phyloP scores from a whole-genome alignment of 1,284 basidiomycete species.

The Trametes polyzona region DNA sequence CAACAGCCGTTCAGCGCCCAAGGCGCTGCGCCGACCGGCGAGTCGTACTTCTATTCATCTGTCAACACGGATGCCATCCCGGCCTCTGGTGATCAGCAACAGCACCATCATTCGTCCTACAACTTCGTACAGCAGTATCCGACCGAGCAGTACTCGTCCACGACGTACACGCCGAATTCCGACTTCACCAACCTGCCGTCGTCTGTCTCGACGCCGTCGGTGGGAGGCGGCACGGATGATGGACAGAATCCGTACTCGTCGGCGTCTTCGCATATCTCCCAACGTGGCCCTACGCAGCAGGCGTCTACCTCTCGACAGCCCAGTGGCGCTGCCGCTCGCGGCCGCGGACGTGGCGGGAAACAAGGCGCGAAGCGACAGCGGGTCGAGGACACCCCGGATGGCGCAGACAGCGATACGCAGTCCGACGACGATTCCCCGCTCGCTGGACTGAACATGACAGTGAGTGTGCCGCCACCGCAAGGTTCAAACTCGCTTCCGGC shows the following conservation, averaged over 20 bases:
- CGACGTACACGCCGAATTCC: conserved; percentile 25
- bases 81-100: conserved; percentile 8
- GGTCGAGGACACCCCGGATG: conserved; percentile 14
- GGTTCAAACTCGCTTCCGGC: conserved; percentile 24
- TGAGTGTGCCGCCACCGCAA: conserved; percentile 27
- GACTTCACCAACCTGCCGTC: conserved; percentile 25
- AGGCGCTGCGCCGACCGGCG: conserved; percentile 7
- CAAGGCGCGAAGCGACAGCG: conserved; percentile 18
- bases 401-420: conserved; percentile 26
- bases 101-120: conserved; percentile 25
- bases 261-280: conserved; percentile 5
- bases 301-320: not conserved
- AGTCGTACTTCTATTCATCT: conserved; percentile 22
- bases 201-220: conserved; percentile 28
- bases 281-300: conserved; percentile 7
- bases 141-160: conserved; percentile 22
- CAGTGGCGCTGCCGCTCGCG: conserved; percentile 12
- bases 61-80: conserved; percentile 8
- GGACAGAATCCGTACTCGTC: conserved; percentile 14
- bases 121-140: conserved; percentile 26
- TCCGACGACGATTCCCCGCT: conserved; percentile 27
- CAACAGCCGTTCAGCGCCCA: conserved; percentile 14
- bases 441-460: conserved; percentile 20
- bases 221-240: conserved; percentile 29
- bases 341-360: conserved; percentile 15